Base-by-base conservation (phyloP, 2,329 filamentous ascomycete species). In the Stachybotrys chartarum region DNA sequence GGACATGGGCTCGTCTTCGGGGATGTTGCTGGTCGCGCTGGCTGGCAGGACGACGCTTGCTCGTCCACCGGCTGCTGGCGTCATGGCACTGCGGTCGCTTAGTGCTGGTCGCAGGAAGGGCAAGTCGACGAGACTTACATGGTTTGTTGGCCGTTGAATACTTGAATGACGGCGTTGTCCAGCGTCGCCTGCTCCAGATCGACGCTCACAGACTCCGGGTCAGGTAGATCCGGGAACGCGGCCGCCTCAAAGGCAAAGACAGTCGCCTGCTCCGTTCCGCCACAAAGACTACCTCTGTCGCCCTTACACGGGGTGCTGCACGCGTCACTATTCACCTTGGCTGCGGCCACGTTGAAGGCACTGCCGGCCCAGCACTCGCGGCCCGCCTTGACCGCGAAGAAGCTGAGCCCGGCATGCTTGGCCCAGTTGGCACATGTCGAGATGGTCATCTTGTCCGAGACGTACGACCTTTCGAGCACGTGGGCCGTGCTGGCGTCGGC, bases 301-400 rank as follows among this genome's bases (percentile, higher is more conserved):
- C 48, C 48, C 48, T 56, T 54, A 14, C 35, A 42, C 51, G 54
- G 51, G 44, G 51, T 45, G 48, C 51, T 47, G 54, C 52, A 52
- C 49, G 56, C 31, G 52, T 58, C 51, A 48, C 54, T 54, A 52
- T 58, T 58, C 31, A 58, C 54, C 50, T 58, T 53, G 50, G 56
- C 50, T 49, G 52, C 56, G 54, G 56, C 54, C 54, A 56, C 6
- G n/a, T 48, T n/a, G 24, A 48, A 48, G 46, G n/a, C 46, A 17
- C n/a, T 48, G 16, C 46, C 46, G 8, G 46, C 46, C 46, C 46
- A 48, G 46, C 46, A 48, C 24, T 48, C 46, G 16, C 46, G 46
- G 46, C 46, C 46, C 3, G 46, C 46, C 24, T 48, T 48, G 3
- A 48, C n/a, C 8, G 46, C 46, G 46, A 17, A 48, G 24, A 48